These are phyloP conservation scores for Trichosporon inkin DNA, from an alignment of 1,284 basidiomycete species.

Conservation along the genomic window DNA sequence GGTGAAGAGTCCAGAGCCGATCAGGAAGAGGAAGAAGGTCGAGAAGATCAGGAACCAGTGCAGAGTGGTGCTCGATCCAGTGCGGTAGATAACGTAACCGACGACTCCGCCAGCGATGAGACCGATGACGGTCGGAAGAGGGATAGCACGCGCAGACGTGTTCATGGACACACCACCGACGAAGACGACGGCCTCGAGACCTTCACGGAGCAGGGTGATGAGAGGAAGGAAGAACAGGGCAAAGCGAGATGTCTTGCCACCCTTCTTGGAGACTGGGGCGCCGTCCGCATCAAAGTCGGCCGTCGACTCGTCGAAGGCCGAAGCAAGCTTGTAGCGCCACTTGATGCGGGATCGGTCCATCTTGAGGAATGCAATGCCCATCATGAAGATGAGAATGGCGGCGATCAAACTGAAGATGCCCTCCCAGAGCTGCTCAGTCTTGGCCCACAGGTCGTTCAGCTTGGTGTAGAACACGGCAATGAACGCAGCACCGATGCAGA, in stretches of 20 bases:
- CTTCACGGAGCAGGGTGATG: conserved; percentile 81
- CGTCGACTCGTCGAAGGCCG: conserved; percentile 59
- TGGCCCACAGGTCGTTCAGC: conserved; percentile 56
- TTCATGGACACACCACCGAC: conserved; percentile 87
- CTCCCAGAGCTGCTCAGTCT: conserved; percentile 62
- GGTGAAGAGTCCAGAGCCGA: conserved; percentile 84
- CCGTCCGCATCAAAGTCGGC: conserved; percentile 10
- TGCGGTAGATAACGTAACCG: conserved; percentile 53
- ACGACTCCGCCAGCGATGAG: conserved; percentile 67
- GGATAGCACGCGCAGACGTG: conserved; percentile 73
- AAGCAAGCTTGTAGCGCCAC: conserved; percentile 81
- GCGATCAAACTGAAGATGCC: conserved; percentile 79
- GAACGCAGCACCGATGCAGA: conserved; percentile 60
- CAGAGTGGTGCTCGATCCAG: conserved; percentile 49
- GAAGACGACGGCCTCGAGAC: conserved; percentile 87
- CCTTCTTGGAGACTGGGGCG: conserved; percentile 46
- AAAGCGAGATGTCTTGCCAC: conserved; percentile 62
- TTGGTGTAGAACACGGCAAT: conserved; percentile 57
- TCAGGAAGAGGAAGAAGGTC: conserved; percentile 82
- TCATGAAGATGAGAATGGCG: conserved; percentile 71
- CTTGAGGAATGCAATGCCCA: conserved; percentile 69
- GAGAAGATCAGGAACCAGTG: conserved; percentile 79
- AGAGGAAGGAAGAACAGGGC: conserved; percentile 80
- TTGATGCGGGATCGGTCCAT: conserved; percentile 68
- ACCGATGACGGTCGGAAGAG: conserved; percentile 79